A percentile compares a stretch with the other conserved stretches of the same genome.
These are phyloP conservation scores for Candida gorgasii DNA, from an alignment of 805 yeast species.

Conservation along the genomic window DNA sequence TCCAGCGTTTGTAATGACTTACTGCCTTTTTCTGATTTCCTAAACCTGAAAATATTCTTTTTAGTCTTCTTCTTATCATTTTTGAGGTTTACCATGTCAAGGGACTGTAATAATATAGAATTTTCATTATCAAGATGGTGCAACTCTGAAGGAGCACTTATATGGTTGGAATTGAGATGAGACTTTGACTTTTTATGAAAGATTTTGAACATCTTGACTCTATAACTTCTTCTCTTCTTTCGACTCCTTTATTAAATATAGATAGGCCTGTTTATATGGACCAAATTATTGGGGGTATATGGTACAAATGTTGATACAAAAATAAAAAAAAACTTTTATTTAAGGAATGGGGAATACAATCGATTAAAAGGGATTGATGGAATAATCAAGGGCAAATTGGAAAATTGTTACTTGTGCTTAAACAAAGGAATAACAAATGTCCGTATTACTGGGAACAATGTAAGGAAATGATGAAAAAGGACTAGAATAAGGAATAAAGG, in stretches of 20 bases:
- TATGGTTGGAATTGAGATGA: slow-evolving; percentile 1
- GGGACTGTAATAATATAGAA: no score
- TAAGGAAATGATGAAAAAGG: neutral
- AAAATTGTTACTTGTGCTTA: neutral
- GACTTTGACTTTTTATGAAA: slow-evolving; percentile 4
- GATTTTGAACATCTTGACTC: slow-evolving; percentile 1
- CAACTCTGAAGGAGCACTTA: slow-evolving; percentile 2
- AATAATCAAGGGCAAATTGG: neutral
- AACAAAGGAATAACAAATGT: neutral
- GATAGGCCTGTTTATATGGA: no score
- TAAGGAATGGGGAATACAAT: neutral
- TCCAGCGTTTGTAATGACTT: neutral
- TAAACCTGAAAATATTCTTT: slow-evolving; percentile 1
- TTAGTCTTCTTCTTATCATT: neutral
- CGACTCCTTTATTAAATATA: no score
- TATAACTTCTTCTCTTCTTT: no score
- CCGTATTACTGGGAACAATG: neutral
- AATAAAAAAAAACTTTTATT: neutral
- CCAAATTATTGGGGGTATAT: no score
- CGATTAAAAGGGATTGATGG: slow-evolving; percentile 4
- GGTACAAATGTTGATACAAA: no score
- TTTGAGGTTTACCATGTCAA: no score
- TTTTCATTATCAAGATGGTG: slow-evolving; percentile 6
- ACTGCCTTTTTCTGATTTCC: neutral
- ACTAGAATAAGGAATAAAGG: neutral